Evolutionary conservation across 257 asterid species (phyloP), one percentile per base, ranked within the genome.

Genomic region (Solanum etuberosum): DNA sequence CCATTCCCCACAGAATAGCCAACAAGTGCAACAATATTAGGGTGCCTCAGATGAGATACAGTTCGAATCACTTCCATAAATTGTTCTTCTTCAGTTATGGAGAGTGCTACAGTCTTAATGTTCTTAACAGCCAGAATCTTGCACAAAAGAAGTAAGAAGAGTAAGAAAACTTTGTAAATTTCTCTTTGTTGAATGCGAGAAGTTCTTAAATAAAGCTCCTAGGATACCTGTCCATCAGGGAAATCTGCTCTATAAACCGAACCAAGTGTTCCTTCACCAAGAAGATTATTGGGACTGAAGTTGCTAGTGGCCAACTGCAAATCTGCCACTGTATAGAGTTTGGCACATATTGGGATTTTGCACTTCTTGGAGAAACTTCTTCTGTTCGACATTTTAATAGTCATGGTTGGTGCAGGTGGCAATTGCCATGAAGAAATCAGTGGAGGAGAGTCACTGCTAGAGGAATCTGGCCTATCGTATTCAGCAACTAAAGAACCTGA

Each of bases 201-300:
- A 21, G 46, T 48, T n/a, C 9, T 42, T 57, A 46, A 1, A 40
- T 84, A 9, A 18, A 11, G 42, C 40, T 88, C 46, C 29, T 85
- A 77, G 40, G 38, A 2, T 93, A 95, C 98, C 94, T 81, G 88
- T 87, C 98, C 99, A 92, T 97, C 96, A 14, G 96, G 95, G 87
- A 96, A 92, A 86, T 95, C 95, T 77, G 96, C 99, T 90, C 94
- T 94, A 72, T 94, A 94, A 81, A 97, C 98, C 29, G 96, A 90
- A 84, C 99, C 99, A 77, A 97, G 96, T 80, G 98, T 95, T 86
- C 99, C 99, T 90, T 93, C 92, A 85, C 98, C 99, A 85, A 97
- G 91, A 34, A 93, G 90, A 87, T 94, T 92, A 46, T 88, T 94
- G 85, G 91, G 91, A 89, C 95, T 90, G 88, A 97, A 97, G 91